Base-by-base conservation (phyloP, 2,329 filamentous ascomycete species). In the Geosmithia flava region DNA sequence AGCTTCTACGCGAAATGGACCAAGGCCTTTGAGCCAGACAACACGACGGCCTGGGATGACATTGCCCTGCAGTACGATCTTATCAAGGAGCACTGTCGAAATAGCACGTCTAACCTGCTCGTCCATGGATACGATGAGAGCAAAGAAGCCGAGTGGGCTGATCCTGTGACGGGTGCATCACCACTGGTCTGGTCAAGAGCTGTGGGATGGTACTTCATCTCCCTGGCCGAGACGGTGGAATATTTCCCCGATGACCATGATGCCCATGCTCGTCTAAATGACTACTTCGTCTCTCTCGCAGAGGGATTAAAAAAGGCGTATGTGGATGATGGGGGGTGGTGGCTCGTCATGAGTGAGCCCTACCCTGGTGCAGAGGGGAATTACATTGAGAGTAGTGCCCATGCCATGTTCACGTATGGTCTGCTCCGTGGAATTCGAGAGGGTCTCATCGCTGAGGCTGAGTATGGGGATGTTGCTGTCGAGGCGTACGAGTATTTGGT, bases 341-440 rank as follows among this genome's bases (percentile, higher is more conserved):
- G 74, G 71, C 61, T 79, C 47, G 63, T 80, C 42, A 75, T 80
- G 69, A 69, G 69, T 53, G 65, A 69, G 49, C 59, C 66, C 23
- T 70, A 73, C 48, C 66, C 69, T 0, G 68, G 67, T 1, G 54
- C 59, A 40, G 52, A 67, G 44, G 75, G 75, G 2, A 81, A 83
- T 58, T 82, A 76, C 58, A 72, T 81, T 45, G 75, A 82, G 62
- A 75, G 72, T 33, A 78, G 75, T 30, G 77, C 70, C 7, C 73
- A 72, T 2, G 76, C 75, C 3, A 76, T 81, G 71, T 80, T 79
- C 53, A 65, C 68, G 0, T 77, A 74, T 48, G 69, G 72, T 1
- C 59, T 77, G 51, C 57, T 78, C 13, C 71, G 68, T 52, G 76
- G 59, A 4, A 29, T 63, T 0, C 55, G 56, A n/a, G 52, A 53